Conservation (phyloP, 75 land plant genomes). For the Cupressus sempervirens region DNA sequence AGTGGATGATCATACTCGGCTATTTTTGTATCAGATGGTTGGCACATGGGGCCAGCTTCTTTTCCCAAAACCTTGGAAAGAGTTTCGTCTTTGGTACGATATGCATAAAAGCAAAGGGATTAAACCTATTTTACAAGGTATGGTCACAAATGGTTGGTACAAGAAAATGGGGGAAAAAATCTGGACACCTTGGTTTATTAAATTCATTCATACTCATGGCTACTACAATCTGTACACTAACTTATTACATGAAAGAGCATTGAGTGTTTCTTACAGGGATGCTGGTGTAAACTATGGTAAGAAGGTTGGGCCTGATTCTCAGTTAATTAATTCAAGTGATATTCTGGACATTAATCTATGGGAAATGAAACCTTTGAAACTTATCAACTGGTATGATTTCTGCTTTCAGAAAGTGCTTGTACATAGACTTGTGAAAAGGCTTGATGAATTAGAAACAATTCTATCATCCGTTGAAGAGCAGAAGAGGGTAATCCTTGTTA, state of each 20-base stretch:
- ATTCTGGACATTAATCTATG: constrained; percentile 39
- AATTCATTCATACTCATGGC: constrained; percentile 72
- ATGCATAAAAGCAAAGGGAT: constrained; percentile 63
- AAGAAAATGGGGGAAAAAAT: constrained; percentile 80
- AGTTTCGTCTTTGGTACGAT: constrained; percentile 95
- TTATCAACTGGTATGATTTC: constrained; percentile 76
- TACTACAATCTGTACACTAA: constrained; percentile 92
- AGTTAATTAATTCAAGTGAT: constrained; percentile 38
- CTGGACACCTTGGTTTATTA: constrained; percentile 99
- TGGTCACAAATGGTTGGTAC: constrained; percentile 96
- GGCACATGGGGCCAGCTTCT: constrained; percentile 99
- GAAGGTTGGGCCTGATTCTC: constrained; percentile 83
- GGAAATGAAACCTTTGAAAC: constrained; percentile 52
- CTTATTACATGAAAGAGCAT: constrained; percentile 63
- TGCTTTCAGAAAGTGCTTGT: constrained; percentile 78
- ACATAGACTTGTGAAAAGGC: constrained; percentile 45
- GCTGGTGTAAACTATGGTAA: constrained; percentile 84
- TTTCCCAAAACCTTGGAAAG: constrained; percentile 96
- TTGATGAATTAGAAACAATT: constrained; percentile 43
- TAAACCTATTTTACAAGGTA: constrained; percentile 77
- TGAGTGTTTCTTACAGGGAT: constrained; percentile 83
- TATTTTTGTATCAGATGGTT: constrained; percentile 91
- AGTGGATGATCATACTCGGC: constrained; percentile 45
- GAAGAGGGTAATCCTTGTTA: constrained; percentile 49
- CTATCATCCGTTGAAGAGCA: constrained; percentile 48